Percentiles rank a stretch among this genome's conserved stretches.
Evolutionary conservation across 2,329 filamentous ascomycete genomes (phyloP).

Genomic region (Pleomassaria siparia): DNA sequence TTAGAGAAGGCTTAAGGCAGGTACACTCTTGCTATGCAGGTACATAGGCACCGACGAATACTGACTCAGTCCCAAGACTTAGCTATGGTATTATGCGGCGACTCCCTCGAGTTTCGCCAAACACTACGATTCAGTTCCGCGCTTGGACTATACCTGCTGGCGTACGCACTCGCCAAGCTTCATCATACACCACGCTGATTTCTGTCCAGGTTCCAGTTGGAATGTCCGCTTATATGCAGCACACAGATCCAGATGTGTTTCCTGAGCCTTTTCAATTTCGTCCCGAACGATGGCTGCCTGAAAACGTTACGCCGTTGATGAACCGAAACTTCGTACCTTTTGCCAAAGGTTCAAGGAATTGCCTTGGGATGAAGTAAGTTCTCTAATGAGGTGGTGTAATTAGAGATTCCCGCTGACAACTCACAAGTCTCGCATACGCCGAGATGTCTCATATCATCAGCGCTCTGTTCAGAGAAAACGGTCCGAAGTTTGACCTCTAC

Average conservation of each 20-base stretch:
- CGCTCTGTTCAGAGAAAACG: slow-evolving; percentile 18
- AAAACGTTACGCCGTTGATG: neutral
- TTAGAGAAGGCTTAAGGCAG: slow-evolving; percentile 20
- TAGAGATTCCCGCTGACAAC: neutral
- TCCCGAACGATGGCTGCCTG: neutral
- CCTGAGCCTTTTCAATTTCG: neutral
- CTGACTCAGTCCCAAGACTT: too few species aligned
- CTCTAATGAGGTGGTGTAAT: too few species aligned
- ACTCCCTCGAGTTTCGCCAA: slow-evolving; percentile 19
- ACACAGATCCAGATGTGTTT: slow-evolving; percentile 5
- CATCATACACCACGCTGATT: too few species aligned
- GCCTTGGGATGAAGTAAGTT: slow-evolving; percentile 2
- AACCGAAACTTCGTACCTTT: neutral
- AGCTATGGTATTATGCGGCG: slow-evolving; percentile 22
- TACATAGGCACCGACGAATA: too few species aligned
- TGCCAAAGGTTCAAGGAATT: neutral
- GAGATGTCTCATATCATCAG: slow-evolving; percentile 22
- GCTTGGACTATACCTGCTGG: slow-evolving; percentile 14
- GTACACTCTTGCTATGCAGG: neutral
- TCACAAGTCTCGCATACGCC: neutral
- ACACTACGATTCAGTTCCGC: slow-evolving; percentile 5
- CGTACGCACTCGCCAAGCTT: too few species aligned
- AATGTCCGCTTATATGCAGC: slow-evolving; percentile 11
- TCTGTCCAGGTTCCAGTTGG: slow-evolving; percentile 11
- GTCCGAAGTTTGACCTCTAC: slow-evolving; percentile 20